Percentiles rank a stretch among this genome's conserved stretches.
Conservation (phyloP, 2,329 filamentous ascomycete genomes). For the Elsinoe batatas region DNA sequence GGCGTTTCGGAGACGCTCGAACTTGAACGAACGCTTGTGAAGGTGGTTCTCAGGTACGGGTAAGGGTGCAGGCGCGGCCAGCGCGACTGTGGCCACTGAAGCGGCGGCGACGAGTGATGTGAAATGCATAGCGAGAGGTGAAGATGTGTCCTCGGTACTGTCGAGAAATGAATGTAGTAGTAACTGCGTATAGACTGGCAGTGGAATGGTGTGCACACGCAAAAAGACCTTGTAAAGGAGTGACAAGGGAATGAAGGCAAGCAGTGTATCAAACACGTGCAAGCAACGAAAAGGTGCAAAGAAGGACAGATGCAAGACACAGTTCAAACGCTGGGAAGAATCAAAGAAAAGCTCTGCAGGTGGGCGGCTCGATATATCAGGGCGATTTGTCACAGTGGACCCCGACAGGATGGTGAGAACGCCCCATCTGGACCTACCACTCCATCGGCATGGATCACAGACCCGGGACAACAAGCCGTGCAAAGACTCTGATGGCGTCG, state of each 20-base stretch:
- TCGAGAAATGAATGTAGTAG: neutral
- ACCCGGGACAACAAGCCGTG: constrained; percentile 3
- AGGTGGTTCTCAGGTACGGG: constrained; percentile 23
- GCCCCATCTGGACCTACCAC: constrained; percentile 3
- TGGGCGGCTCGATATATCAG: neutral
- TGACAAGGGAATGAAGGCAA: constrained; percentile 8
- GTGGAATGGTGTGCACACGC: neutral
- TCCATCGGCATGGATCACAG: neutral
- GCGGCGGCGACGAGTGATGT: constrained; percentile 34
- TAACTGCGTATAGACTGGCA: neutral
- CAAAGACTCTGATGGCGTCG: neutral
- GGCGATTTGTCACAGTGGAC: neutral
- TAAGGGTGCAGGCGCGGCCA: constrained; percentile 36
- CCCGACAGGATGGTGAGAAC: neutral
- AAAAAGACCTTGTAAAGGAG: constrained; percentile 1
- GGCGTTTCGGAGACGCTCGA: constrained; percentile 48
- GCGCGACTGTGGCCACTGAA: constrained; percentile 38
- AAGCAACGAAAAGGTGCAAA: neutral
- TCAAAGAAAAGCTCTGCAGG: neutral
- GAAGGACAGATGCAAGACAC: constrained; percentile 1
- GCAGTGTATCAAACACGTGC: constrained; percentile 14
- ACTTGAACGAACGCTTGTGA: constrained; percentile 51
- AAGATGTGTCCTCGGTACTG: neutral
- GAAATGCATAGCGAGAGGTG: constrained; percentile 2
- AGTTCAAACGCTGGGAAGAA: neutral